Percentiles rank a stretch among this genome's conserved stretches.
Evolutionary conservation across 2,329 filamentous ascomycete genomes (phyloP).

Genomic region (Pleoardoris graminearum): DNA sequence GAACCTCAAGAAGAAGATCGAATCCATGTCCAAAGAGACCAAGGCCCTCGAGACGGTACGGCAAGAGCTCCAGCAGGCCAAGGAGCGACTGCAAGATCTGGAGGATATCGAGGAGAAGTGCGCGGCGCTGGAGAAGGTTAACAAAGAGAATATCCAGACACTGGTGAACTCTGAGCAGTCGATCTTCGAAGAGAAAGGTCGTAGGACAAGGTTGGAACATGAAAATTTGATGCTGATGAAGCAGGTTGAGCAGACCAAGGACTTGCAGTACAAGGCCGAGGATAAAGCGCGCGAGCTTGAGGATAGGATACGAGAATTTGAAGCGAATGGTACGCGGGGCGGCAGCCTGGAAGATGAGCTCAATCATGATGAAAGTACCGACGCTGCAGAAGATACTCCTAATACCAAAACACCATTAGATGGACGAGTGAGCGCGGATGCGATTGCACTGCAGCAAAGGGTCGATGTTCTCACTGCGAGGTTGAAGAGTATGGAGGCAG

Average conservation of each 20-base stretch:
- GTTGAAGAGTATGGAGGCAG: conserved; percentile 43
- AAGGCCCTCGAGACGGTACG: conserved; percentile 49
- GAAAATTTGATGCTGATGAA: conserved; percentile 53
- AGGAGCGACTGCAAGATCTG: conserved; percentile 51
- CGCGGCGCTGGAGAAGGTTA: conserved; percentile 53
- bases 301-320: conserved; percentile 49
- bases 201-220: conserved; percentile 52
- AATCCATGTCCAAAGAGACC: conserved; percentile 53
- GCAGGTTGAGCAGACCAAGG: conserved; percentile 52
- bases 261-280: conserved; percentile 53
- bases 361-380: conserved; percentile 33
- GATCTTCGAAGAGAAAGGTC: conserved; percentile 56
- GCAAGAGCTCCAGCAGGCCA: conserved; percentile 50
- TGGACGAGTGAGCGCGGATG: conserved; percentile 34
- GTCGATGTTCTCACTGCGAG: conserved; percentile 45
- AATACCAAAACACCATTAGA: conserved; percentile 24
- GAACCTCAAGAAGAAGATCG: conserved; percentile 59
- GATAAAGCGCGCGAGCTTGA: conserved; percentile 54
- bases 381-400: conserved; percentile 27
- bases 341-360: conserved; percentile 49
- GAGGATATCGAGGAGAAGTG: conserved; percentile 51
- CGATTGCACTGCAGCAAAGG: conserved; percentile 46
- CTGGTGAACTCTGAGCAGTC: conserved; percentile 56
- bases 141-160: conserved; percentile 55
- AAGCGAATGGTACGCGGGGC: conserved; percentile 37